Evolutionary conservation across 163 green algal species (phyloP).

Genomic region (Trebouxia gelatinosa): DNA sequence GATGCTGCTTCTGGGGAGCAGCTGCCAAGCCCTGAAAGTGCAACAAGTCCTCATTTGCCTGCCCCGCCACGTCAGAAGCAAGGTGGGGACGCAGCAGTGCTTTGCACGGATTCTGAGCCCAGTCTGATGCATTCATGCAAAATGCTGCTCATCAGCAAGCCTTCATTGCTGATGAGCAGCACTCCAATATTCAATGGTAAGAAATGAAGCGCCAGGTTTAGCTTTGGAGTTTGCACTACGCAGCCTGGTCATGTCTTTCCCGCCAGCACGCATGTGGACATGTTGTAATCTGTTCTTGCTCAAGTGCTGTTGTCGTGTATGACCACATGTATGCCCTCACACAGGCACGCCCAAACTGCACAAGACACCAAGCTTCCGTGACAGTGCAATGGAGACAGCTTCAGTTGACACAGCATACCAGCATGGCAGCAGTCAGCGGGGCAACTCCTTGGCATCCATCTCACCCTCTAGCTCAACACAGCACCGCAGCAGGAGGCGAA

Average conservation of each 20-base stretch:
- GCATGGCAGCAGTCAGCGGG: constrained; percentile 15
- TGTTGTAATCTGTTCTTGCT: too few species aligned
- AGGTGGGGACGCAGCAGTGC: too few species aligned
- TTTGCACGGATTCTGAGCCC: too few species aligned
- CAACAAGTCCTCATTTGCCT: constrained; percentile 15
- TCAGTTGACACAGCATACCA: constrained; percentile 25
- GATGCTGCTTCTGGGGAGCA: constrained; percentile 4
- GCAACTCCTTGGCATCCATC: background rate
- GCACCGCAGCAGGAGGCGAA: background rate
- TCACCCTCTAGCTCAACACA: background rate
- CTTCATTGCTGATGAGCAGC: too few species aligned
- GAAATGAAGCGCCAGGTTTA: too few species aligned
- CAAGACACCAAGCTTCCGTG: constrained; percentile 18
- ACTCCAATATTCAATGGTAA: too few species aligned
- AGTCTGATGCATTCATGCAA: too few species aligned
- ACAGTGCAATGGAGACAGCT: constrained; percentile 31
- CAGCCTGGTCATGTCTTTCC: too few species aligned
- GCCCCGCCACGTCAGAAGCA: background rate
- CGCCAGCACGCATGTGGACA: too few species aligned
- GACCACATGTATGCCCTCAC: background rate
- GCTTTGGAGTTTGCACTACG: too few species aligned
- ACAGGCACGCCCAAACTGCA: background rate
- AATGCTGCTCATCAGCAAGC: too few species aligned
- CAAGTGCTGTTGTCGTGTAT: too few species aligned
- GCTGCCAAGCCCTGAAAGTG: constrained; percentile 11